phyloP scores from a whole-genome alignment of 1,284 basidiomycete species.

The Rhodotorula sp. region DNA sequence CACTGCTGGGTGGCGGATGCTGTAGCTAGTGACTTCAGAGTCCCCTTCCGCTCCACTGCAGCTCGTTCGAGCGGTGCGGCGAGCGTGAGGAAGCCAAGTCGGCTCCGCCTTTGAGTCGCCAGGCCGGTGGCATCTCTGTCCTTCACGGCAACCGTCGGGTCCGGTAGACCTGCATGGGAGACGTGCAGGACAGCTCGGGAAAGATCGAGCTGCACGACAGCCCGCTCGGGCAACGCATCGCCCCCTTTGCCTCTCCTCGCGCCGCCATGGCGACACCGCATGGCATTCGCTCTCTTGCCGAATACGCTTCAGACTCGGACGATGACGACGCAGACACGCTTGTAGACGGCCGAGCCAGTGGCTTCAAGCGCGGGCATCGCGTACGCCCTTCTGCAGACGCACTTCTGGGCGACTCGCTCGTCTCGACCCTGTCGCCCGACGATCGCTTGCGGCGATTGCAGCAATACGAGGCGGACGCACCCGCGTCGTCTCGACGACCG shows the following conservation, averaged over 20 bases:
- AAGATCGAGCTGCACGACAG: slow-evolving; percentile 3
- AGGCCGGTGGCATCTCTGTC: too few relatives aligned
- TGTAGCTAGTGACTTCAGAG: too few relatives aligned
- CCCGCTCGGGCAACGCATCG: slow-evolving; percentile 1
- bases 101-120: too few relatives aligned
- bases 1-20: too few relatives aligned
- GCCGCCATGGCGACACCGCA: neutral
- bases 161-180: neutral
- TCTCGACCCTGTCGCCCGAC: too few relatives aligned
- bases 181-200: neutral
- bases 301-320: neutral
- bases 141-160: too few relatives aligned
- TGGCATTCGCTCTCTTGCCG: neutral
- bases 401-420: slow-evolving; percentile 4
- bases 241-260: neutral
- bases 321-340: neutral
- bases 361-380: neutral
- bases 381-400: slow-evolving; percentile 4
- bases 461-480: neutral
- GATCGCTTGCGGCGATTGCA: slow-evolving; percentile 8
- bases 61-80: too few relatives aligned
- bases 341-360: neutral
- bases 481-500: too few relatives aligned
- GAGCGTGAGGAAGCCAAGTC: too few relatives aligned
- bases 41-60: too few relatives aligned